These are phyloP conservation scores for Chernovozyma aurita DNA, from an alignment of 1,139 yeast genomes.

Conservation along the genomic window DNA sequence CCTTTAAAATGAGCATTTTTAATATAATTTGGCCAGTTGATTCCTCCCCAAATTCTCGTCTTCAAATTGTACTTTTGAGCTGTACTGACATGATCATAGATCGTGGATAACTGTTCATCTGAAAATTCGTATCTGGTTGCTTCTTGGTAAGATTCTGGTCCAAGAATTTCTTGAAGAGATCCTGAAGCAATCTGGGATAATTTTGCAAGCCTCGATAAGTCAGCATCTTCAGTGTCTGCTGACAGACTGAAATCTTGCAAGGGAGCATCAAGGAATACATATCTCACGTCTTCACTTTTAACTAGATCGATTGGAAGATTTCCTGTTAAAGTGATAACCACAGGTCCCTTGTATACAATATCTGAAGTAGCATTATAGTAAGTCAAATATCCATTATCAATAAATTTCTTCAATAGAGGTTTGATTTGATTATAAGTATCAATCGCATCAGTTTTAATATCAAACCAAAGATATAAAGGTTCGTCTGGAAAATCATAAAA, in stretches of 20 bases:
- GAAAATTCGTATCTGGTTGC: constrained; percentile 15
- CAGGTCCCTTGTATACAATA: constrained; percentile 28
- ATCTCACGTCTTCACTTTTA: constrained; percentile 22
- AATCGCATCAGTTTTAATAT: constrained; percentile 35
- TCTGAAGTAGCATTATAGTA: constrained; percentile 25
- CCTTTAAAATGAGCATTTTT: constrained; percentile 25
- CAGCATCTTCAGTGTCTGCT: constrained; percentile 10
- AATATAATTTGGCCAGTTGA: constrained; percentile 34
- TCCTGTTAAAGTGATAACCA: constrained; percentile 39
- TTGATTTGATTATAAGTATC: constrained; percentile 27
- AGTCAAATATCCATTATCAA: constrained; percentile 30
- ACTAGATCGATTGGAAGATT: constrained; percentile 32
- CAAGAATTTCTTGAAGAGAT: constrained; percentile 28
- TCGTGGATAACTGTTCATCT: constrained; percentile 15
- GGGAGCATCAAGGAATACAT: constrained; percentile 38
- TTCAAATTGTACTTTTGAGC: constrained; percentile 36
- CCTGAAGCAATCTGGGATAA: constrained; percentile 35
- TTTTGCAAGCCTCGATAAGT: constrained; percentile 19
- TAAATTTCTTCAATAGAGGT: constrained; percentile 27
- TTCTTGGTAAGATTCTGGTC: constrained; percentile 15
- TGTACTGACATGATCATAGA: constrained; percentile 18
- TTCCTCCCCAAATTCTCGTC: constrained; percentile 43
- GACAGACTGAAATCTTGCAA: constrained; percentile 19
- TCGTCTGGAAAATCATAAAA: constrained; percentile 38
- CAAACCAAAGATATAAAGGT: constrained; percentile 40